Base-by-base conservation (phyloP, 768 basidiomycete genomes). In the Butyriboletus loyo region DNA sequence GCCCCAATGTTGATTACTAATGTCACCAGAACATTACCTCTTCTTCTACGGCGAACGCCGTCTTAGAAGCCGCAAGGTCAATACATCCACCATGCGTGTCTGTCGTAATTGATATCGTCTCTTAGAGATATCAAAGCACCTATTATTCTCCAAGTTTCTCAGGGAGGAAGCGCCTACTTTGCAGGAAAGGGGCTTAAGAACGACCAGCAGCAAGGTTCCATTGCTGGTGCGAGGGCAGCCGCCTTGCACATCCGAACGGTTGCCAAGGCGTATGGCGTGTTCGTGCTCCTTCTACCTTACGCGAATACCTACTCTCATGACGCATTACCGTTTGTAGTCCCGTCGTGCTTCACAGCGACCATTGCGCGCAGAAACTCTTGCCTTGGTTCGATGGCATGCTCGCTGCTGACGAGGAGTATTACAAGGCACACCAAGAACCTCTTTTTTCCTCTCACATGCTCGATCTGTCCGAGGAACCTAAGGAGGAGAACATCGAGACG, bases 351-450 rank as follows among this genome's bases (percentile, higher is more conserved):
- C 96, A 99, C 86, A 88, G 91, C 55, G 97, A 99, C 73, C 97
- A 99, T 78, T 99, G 97, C 69, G 97, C 97, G 14, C 77, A 96
- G 65, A 98, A 99, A 74, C 90, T 98, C 58, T 84, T 99, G 50
- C 95, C 89, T 5, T 99, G 97, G 97, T 95, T 98, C 72, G 97
- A 99, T 72, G 96, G 93, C 50, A 98, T 99, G 97, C 91, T 98
- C 69, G 89, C 84, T 45, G 96, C 95, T 48, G 87, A 99, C 65
- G 89, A 97, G 74, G 89, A 80, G 19, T 94, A 96, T 79, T 97
- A 78, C 82, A 92, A 89, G 73, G 74, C 83, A 59, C 86, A 98
- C 77, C 80, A 85, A 53, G 92, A 90, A 66, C 78, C 91, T 25
- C 84, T 94, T 45, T 95, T 92, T 79, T 92, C 92, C 53, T 97